These are phyloP conservation scores for Boletus coccyginus DNA, from an alignment of 768 basidiomycete species.

Conservation along the genomic window DNA sequence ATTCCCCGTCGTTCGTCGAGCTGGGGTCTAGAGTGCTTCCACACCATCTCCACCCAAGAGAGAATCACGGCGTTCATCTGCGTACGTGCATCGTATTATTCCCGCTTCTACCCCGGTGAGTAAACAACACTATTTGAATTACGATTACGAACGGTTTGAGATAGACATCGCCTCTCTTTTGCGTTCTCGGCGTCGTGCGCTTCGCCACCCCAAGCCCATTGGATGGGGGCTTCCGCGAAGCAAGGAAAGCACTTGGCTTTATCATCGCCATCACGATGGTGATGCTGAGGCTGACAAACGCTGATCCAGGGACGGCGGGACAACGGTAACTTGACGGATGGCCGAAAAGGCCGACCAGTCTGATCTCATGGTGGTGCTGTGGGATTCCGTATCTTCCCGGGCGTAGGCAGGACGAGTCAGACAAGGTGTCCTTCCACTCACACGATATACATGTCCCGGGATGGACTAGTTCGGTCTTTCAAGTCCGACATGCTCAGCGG, in stretches of 20 bases:
- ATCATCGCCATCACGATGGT: conserved; percentile 9
- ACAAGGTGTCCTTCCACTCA: not conserved
- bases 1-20: not conserved
- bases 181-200: not conserved
- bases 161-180: conserved; percentile 5
- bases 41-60: not conserved
- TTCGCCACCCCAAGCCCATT: not conserved
- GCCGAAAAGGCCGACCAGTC: conserved; percentile 6
- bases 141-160: not conserved
- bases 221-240: conserved; percentile 19
- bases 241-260: conserved; percentile 13
- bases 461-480: conserved; percentile 2
- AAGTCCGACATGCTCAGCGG: not conserved
- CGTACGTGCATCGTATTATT: not conserved
- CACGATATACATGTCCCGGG: not conserved
- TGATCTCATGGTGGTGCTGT: not conserved
- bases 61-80: conserved; percentile 2
- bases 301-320: not conserved
- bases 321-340: conserved; percentile 1
- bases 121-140: not conserved
- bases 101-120: not conserved
- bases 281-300: conserved; percentile 2
- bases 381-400: conserved; percentile 8
- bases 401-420: not conserved
- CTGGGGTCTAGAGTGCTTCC: not conserved